Evolutionary conservation across 306 rosid genomes (phyloP), one percentile per base, ranked within the genome.

Genomic region (Benincasa hispida): DNA sequence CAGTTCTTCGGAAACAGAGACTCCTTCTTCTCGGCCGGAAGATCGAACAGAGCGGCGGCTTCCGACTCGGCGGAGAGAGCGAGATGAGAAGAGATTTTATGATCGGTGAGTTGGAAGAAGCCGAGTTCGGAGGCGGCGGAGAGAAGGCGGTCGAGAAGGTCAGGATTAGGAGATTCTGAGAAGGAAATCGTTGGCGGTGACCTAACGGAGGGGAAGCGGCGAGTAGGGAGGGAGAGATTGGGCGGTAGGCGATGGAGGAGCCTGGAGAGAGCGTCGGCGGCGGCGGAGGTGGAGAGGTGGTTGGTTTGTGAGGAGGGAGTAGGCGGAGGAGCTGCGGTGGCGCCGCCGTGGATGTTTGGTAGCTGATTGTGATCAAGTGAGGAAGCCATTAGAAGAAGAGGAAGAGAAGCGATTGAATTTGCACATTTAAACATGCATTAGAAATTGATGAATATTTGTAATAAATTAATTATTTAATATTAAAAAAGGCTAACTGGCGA

Each of bases 311-410:
- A 25, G 0, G 97, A 85, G 0, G 98, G 98, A 0, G 97, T 93
- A 10, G 98, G 98, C 28, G 97, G 97, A 0, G 98, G 97, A 10
- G 98, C 96, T 47, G 97, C 85, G 77, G 97, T 88, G 88, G 96
- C 84, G 70, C 89, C 90, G 73, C 85, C 84, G 76, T 79, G 78
- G 79, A 88, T 72, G 78, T 73, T 85, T 53, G 85, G 73, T 9
- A 73, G 80, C 14, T 80, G 86, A 15, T 90, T 86, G 11, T 86
- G 79, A 76, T 82, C 87, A 45, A 92, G 30, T 39, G 92, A 86
- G 78, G 91, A 87, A 21, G 90, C 87, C 97, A 87, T 90, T 35
- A 76, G 79, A 73, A 15, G 74, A 17, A 56, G 53, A 13, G 8
- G 10, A 13, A 28, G 35, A 4, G n/a, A 10, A n/a, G n/a, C n/a